Evolutionary conservation across 2,329 filamentous ascomycete species (phyloP), one percentile per base, ranked within the genome.

Genomic region (Fusarium caatingaense): DNA sequence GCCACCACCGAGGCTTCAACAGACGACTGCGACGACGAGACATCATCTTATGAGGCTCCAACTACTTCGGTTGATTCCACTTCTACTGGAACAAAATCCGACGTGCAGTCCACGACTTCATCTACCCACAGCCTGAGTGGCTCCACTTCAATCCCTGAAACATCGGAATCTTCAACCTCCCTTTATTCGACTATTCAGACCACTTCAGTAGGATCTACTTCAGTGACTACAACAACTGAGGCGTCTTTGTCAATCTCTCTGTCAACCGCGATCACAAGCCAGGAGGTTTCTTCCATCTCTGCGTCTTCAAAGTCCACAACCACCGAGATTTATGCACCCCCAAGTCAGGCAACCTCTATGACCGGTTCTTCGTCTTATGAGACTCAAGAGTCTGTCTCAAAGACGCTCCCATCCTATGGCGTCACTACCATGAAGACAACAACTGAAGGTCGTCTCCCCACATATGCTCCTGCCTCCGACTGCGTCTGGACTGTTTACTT

Each of bases 401-500:
- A 25, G 16, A 51, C 48, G 3, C 6, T 15, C 16, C 20, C 48
- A 8, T 13, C 7, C 5, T 40, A 6, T 2, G 32, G 9, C 11
- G 2, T 51, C 3, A 51, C 21, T 11, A 16, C 18, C 13, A 51
- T 27, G 11, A 20, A 9, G 21, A 51, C 48, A 27, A 25, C 23
- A 8, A 15, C 32, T 3, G 21, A 6, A 16, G n/a, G 13, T 6
- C 18, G 6, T 20, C 12, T 40, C 1, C 6, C 18, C 15, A 40
- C 21, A 51, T 7, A 12, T 27, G 2, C 8, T 10, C 21, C 48
- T 15, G 5, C 18, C 5, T 51, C 48, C 2, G 32, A 40, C 12
- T 51, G 21, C 32, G 16, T 27, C 32, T 51, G 32, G 48, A 51
- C 21, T 51, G 48, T 51, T 20, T 40, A 51, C 18, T 23, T 51